Percentiles rank a stretch among this genome's conserved stretches.
Conservation (phyloP, 495 filamentous ascomycete genomes). For the Trichoderma erinaceum region DNA sequence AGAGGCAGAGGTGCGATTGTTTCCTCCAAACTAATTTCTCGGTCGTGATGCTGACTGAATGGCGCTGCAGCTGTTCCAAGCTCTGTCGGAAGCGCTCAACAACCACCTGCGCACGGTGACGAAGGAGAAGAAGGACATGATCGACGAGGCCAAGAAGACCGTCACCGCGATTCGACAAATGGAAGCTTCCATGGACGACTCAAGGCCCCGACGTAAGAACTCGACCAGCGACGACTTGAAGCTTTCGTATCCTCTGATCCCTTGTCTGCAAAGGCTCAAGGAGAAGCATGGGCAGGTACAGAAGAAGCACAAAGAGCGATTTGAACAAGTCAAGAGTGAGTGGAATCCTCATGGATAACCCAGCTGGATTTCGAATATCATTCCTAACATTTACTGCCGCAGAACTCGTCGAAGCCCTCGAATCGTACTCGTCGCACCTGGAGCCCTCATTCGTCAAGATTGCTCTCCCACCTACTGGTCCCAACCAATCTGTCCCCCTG, state of each 20-base stretch:
- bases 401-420: conserved; percentile 90
- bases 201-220: conserved; percentile 53
- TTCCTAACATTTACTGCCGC: background rate
- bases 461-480: conserved; percentile 69
- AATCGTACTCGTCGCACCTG: conserved; percentile 91
- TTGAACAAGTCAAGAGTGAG: conserved; percentile 90
- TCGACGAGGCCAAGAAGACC: conserved; percentile 78
- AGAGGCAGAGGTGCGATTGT: conserved; percentile 67
- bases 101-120: conserved; percentile 76
- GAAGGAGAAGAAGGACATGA: conserved; percentile 78
- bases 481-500: conserved; percentile 66
- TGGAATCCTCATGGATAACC: background rate
- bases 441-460: conserved; percentile 79
- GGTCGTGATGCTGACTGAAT: conserved; percentile 17
- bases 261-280: conserved; percentile 70
- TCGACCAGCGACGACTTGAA: conserved; percentile 55
- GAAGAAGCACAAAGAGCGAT: conserved; percentile 79
- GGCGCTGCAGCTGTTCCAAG: conserved; percentile 67
- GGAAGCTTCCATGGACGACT: conserved; percentile 81
- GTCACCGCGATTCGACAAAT: conserved; percentile 85
- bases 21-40: background rate
- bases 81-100: conserved; percentile 79
- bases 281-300: conserved; percentile 77
- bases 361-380: background rate
- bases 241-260: conserved; percentile 71